Evolutionary conservation across 257 asterid genomes (phyloP).

Genomic region (Henckelia pumila): DNA sequence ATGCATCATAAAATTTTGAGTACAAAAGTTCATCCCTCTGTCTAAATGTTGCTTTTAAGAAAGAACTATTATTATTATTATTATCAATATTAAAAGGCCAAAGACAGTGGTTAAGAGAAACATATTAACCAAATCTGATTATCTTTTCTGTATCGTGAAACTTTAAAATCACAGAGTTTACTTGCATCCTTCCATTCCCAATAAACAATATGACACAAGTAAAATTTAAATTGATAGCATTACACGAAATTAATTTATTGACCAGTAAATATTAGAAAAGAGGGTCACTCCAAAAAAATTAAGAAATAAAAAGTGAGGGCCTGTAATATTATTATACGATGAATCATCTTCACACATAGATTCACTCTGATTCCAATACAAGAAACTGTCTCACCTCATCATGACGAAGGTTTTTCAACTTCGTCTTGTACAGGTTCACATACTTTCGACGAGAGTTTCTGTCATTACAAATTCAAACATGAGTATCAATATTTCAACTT

Average conservation of each 20-base stretch:
- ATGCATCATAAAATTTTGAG: background rate
- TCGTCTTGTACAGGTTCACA: constrained; percentile 74
- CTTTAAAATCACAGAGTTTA: background rate
- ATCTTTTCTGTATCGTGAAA: background rate
- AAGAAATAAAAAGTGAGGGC: background rate
- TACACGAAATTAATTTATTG: background rate
- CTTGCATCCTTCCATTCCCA: background rate
- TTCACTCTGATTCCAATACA: constrained; percentile 11
- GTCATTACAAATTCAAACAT: constrained; percentile 31
- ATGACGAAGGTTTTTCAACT: constrained; percentile 73
- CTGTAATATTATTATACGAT: no score
- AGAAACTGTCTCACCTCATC: constrained; percentile 63
- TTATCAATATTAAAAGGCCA: background rate
- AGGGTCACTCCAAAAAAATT: background rate
- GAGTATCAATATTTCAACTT: constrained; percentile 16
- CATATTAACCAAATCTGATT: background rate
- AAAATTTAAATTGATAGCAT: background rate
- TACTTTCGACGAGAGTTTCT: constrained; percentile 78
- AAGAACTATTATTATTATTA: no score
- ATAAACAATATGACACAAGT: background rate
- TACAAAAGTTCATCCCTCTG: background rate
- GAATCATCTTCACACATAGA: background rate
- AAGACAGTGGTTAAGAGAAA: background rate
- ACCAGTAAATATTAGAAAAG: background rate
- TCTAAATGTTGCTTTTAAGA: background rate